Evolutionary conservation across 2,329 filamentous ascomycete genomes (phyloP).

Genomic region (Neofusicoccum laricinum): DNA sequence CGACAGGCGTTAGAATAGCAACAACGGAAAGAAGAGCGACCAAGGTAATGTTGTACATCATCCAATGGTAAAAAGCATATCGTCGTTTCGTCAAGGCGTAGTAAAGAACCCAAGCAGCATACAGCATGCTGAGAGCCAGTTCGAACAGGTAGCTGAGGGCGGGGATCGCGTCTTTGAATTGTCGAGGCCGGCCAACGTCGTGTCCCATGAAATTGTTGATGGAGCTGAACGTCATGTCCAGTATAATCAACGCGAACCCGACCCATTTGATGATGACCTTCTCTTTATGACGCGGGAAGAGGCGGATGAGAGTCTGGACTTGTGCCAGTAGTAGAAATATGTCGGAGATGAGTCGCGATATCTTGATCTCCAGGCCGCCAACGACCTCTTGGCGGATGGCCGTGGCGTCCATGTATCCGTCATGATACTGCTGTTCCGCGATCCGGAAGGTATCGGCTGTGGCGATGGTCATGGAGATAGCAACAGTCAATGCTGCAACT

Average conservation of each 20-base stretch:
- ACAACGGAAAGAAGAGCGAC: slow-evolving; percentile 75
- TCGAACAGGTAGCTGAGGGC: slow-evolving; percentile 90
- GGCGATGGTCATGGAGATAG: slow-evolving; percentile 87
- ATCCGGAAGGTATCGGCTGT: slow-evolving; percentile 87
- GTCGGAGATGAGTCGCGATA: slow-evolving; percentile 89
- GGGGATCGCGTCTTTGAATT: slow-evolving; percentile 85
- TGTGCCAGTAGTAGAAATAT: slow-evolving; percentile 97
- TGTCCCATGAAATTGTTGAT: slow-evolving; percentile 78
- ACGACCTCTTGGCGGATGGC: slow-evolving; percentile 76
- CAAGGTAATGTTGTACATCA: slow-evolving; percentile 85
- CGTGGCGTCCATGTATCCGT: slow-evolving; percentile 75
- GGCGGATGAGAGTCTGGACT: slow-evolving; percentile 89
- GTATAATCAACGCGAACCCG: slow-evolving; percentile 85
- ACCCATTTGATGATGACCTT: slow-evolving; percentile 99
- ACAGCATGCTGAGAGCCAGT: slow-evolving; percentile 78
- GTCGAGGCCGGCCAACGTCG: slow-evolving; percentile 61
- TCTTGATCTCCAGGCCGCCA: slow-evolving; percentile 78
- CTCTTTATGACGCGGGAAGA: slow-evolving; percentile 94
- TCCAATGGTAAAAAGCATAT: slow-evolving; percentile 84
- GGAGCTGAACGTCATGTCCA: slow-evolving; percentile 87
- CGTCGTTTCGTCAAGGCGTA: slow-evolving; percentile 89
- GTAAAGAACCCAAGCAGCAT: slow-evolving; percentile 91
- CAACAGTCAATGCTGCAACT: slow-evolving; percentile 61
- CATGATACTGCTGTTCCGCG: slow-evolving; percentile 75
- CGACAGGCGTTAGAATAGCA: slow-evolving; percentile 82